Base-by-base conservation (phyloP, 1,284 basidiomycete species). In the Mycocalia duriaeana region DNA sequence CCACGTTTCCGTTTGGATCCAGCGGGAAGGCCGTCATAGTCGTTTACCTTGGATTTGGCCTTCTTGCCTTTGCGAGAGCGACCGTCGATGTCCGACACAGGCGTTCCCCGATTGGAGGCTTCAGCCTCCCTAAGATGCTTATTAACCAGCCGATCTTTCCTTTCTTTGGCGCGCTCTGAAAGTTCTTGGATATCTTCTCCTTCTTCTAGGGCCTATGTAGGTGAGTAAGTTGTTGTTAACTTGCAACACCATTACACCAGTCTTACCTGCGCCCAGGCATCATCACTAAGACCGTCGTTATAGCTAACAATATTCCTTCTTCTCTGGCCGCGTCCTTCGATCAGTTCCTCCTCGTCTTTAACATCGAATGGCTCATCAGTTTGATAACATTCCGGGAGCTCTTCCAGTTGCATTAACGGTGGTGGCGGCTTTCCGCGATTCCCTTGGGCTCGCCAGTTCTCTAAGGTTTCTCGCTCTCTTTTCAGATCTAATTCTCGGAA, bases 321-420 rank as follows among this genome's bases (percentile, higher is more conserved):
- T 49, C 95, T 79, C 61, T 91, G 86, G 36, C 94, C 92, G 51
- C 91, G 82, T 40, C 91, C 90, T 59, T 91, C 87, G 20, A 82
- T 57, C 45, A 81, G 73, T 28, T 90, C 85, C 35, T 90, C 79
- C 1, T 81, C 69, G 46, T 85, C 81, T 55, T 76, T 77, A 42
- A 69, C 67, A 47, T 85, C 83, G 60, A 91, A 90, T 2, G 85
- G 85, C 67, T 85, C 87, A 57, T 93, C 91, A 3, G 70, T 83
- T 57, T 87, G 89, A 66, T 98, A 99, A 62, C 92, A 91, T 36
- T 91, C 84, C 0, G 96, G 95, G 25, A 99, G 77, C 64, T 99
- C 96, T 45, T 87, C 85, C 44, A 96, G 77, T 54, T 88, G 81
- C 63, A 99, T 91, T 35, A 99, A 80, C 0, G 79, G 79, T 44